A percentile compares a stretch with the other conserved stretches of the same genome.
Evolutionary conservation across 352 stramenopile genomes (phyloP).

Genomic region (Elongisporangium senticosum): DNA sequence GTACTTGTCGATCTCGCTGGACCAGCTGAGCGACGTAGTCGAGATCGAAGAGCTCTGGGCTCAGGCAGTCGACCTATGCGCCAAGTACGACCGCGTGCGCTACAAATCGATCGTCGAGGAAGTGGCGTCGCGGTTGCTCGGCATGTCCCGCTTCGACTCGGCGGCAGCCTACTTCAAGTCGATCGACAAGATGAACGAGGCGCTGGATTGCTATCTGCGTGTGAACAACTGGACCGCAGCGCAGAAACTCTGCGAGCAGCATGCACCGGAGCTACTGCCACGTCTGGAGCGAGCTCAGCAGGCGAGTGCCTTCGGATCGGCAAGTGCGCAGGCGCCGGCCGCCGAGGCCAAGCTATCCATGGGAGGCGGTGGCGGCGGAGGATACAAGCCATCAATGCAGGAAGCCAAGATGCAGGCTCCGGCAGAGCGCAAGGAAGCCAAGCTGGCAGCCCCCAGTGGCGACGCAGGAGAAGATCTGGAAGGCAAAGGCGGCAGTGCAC

Average conservation of each 20-base stretch:
- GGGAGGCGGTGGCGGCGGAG: slow-evolving; percentile 4
- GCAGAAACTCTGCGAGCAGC: slow-evolving; percentile 75
- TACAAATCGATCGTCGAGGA: slow-evolving; percentile 89
- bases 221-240: slow-evolving; percentile 72
- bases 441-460: slow-evolving; percentile 21
- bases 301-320: slow-evolving; percentile 61
- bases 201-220: slow-evolving; percentile 81
- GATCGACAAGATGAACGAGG: slow-evolving; percentile 90
- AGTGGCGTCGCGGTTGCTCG: slow-evolving; percentile 77
- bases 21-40: slow-evolving; percentile 55
- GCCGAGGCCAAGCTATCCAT: slow-evolving; percentile 42
- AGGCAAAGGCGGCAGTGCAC: slow-evolving; percentile 37
- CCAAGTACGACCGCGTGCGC: slow-evolving; percentile 79
- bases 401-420: slow-evolving; percentile 40
- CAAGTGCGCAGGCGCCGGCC: slow-evolving; percentile 8
- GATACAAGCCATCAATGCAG: slow-evolving; percentile 47
- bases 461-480: slow-evolving; percentile 27
- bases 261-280: slow-evolving; percentile 72
- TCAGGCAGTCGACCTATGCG: slow-evolving; percentile 84
- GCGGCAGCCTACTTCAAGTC: slow-evolving; percentile 87
- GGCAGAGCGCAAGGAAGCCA: slow-evolving; percentile 52
- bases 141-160: slow-evolving; percentile 78
- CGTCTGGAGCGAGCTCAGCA: slow-evolving; percentile 79
- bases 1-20: slow-evolving; percentile 80
- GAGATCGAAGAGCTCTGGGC: slow-evolving; percentile 88